Base-by-base conservation (phyloP, 2,329 filamentous ascomycete genomes). In the Teratosphaeria gauchensis region DNA sequence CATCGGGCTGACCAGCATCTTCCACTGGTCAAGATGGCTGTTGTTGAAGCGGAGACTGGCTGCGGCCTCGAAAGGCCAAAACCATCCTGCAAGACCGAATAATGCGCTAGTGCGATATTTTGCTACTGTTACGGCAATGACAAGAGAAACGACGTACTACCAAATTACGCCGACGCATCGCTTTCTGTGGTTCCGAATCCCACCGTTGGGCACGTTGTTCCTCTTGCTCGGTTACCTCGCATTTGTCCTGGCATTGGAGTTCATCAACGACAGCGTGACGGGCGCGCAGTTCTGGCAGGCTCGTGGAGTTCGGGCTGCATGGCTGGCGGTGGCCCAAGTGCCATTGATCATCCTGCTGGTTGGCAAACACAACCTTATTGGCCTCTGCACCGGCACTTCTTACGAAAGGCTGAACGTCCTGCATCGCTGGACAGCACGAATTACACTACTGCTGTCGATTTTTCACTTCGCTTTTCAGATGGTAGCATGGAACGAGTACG, bases 331-430 rank as follows among this genome's bases (percentile, higher is more conserved):
- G 1, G 70, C 67, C 16, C 73, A 76, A 58, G 60, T 75, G 12
- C 73, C 72, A 4, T 69, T 75, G 51, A 62, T 75, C 16, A 63
- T 75, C 8, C 63, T 73, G n/a, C 68, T 76, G 14, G 69, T 72
- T 38, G 74, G 73, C 61, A 74, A 74, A 61, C 67, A 72, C 56
- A 75, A 74, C 57, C 58, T 73, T 24, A 66, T 74, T 32, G 66
- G 66, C 8, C 61, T 66, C 5, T 53, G 69, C 0, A 71, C 69
- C 1, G 69, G 70, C 1, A 60, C 67, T 0, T 69, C 66, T 1
- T 73, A 73, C 59, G 71, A 72, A 59, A 62, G 71, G 6, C 63
- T 74, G 4, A 72, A 73, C 48, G 64, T 70, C 21, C 58, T 72
- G 28, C 72, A 73, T 62, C 69, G 71, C 53, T 74, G 72, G 72